phyloP scores from a whole-genome alignment of 2,329 filamentous ascomycete genomes.

The Ramichloridium luteum region DNA sequence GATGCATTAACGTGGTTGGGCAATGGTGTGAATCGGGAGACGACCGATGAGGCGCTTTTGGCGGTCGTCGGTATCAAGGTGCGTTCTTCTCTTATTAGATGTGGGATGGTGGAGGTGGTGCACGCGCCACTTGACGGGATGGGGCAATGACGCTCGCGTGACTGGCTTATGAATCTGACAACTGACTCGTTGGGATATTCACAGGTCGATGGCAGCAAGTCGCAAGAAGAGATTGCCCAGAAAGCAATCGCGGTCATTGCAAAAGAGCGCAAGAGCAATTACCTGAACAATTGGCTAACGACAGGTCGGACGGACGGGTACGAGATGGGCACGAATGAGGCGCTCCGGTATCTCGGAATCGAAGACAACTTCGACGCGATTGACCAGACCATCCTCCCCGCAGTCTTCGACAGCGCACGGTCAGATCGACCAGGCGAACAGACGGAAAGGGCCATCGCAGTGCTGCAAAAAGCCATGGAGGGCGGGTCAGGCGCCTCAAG shows the following conservation, averaged over 20 bases:
- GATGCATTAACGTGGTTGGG: conserved; percentile 53
- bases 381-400: conserved; percentile 13
- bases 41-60: conserved; percentile 45
- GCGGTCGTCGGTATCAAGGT: conserved; percentile 47
- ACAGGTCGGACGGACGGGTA: conserved; percentile 38
- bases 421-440: conserved; percentile 18
- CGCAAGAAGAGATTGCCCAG: conserved; percentile 37
- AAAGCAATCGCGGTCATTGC: conserved; percentile 50
- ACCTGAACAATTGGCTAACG: conserved; percentile 40
- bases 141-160: too few species aligned
- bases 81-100: conserved; percentile 16
- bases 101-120: too few species aligned
- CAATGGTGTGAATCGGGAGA: conserved; percentile 31
- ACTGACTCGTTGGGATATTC: background rate
- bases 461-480: conserved; percentile 19
- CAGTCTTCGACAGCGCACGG: conserved; percentile 16
- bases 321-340: conserved; percentile 45
- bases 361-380: conserved; percentile 15
- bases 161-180: conserved; percentile 1
- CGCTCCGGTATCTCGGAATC: conserved; percentile 35
- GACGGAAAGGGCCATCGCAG: conserved; percentile 24
- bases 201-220: conserved; percentile 40
- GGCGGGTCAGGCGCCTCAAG: conserved; percentile 6
- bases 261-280: conserved; percentile 43
- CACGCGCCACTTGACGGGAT: too few species aligned